A percentile compares a stretch with the other conserved stretches of the same genome.
Conservation (phyloP, 345 rosid species). For the Laguncularia racemosa region DNA sequence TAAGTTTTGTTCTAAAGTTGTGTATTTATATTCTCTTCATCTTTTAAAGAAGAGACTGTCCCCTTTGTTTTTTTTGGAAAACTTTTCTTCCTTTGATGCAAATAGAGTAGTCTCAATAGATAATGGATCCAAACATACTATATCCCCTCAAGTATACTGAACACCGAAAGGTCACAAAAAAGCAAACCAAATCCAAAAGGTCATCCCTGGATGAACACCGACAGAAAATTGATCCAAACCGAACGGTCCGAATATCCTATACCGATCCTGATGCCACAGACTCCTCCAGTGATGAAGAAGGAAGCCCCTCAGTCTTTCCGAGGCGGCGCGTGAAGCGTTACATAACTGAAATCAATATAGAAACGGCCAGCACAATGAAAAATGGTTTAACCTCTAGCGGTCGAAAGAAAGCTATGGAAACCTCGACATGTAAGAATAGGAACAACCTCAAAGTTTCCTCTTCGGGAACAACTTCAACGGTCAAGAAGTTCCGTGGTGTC, state of each 20-base stretch:
- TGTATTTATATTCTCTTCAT: too few relatives aligned
- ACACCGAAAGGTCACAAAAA: slow-evolving; percentile 41
- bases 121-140: slow-evolving; percentile 33
- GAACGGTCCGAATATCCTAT: slow-evolving; percentile 42
- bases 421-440: slow-evolving; percentile 3
- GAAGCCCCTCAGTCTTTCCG: slow-evolving; percentile 9
- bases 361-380: slow-evolving; percentile 21
- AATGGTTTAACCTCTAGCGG: not conserved
- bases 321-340: slow-evolving; percentile 57
- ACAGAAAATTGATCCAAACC: slow-evolving; percentile 2
- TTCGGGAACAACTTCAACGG: not conserved
- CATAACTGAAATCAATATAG: slow-evolving; percentile 57
- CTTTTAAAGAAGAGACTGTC: not conserved
- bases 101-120: slow-evolving; percentile 11
- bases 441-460: slow-evolving; percentile 5
- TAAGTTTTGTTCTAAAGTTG: not conserved
- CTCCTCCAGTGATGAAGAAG: slow-evolving; percentile 87
- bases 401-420: slow-evolving; percentile 19
- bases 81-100: slow-evolving; percentile 15
- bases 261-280: slow-evolving; percentile 83
- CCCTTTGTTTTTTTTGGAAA: not conserved
- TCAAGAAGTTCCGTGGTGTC: slow-evolving; percentile 80
- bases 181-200: slow-evolving; percentile 20
- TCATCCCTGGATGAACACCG: not conserved
- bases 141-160: slow-evolving; percentile 58